Evolutionary conservation across 208 protist species (phyloP), one percentile per base, ranked within the genome.

Genomic region (Trypanosoma vivax): DNA sequence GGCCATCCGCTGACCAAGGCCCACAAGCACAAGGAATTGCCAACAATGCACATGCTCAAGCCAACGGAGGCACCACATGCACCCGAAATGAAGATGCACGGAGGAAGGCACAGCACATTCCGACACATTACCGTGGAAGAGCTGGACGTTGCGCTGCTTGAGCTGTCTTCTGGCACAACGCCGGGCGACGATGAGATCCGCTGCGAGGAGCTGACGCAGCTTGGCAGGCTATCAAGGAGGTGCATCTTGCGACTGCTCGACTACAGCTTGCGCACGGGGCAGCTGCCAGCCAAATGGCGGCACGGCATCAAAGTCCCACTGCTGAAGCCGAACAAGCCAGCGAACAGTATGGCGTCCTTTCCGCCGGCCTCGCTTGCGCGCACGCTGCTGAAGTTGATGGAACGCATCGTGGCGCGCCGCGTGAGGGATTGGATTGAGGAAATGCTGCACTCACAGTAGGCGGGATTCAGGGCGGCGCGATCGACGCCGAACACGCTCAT

Each of bases 231-330:
- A n/a, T n/a, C n/a, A n/a, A n/a, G n/a, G n/a, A n/a, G n/a, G n/a
- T n/a, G n/a, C n/a, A n/a, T n/a, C n/a, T n/a, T n/a, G n/a, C n/a
- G n/a, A 1, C 37, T 65, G 3, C 65, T 65, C 35, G 69, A 60
- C 43, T 24, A 0, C 2, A 75, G 61, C 35, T 5, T 69, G n/a
- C 3, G 13, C 2, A 65, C 6, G 0, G 54, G 55, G 2, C 0
- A 31, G 1, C 55, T 69, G 0, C 68, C 68, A 10, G n/a, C 1
- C 3, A 0, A 27, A 28, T 69, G 68, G 60, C 62, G 63, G 35
- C 14, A 2, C 7, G 61, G 51, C 3, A 42, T 52, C 21, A 76
- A 62, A 38, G 37, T 66, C 21, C n/a, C n/a, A n/a, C n/a, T n/a
- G n/a, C n/a, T n/a, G n/a, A n/a, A n/a, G n/a, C n/a, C n/a, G n/a